Conservation (phyloP, 345 rosid genomes). For the Rhizophora mangle region DNA sequence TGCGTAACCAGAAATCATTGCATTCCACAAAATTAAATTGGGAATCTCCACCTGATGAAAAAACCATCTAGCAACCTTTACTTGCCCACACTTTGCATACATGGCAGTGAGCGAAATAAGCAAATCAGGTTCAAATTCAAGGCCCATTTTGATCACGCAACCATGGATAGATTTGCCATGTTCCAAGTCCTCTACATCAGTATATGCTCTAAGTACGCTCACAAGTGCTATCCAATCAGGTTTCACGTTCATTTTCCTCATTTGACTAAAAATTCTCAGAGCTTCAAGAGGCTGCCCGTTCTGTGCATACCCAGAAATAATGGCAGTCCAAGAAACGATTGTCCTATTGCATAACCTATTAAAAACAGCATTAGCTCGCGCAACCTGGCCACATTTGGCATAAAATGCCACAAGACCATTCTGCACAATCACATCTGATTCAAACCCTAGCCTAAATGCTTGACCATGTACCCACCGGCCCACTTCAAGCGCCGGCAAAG, state of each 20-base stretch:
- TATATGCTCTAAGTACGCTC: slow-evolving; percentile 57
- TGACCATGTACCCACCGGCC: slow-evolving; percentile 58
- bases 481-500: slow-evolving; percentile 31
- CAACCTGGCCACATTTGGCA: slow-evolving; percentile 52
- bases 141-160: slow-evolving; percentile 54
- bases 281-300: slow-evolving; percentile 62
- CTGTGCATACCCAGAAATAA: slow-evolving; percentile 63
- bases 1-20: slow-evolving; percentile 72
- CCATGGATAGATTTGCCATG: slow-evolving; percentile 55
- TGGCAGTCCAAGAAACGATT: slow-evolving; percentile 67
- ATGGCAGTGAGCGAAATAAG: slow-evolving; percentile 60
- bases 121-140: slow-evolving; percentile 59
- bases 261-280: slow-evolving; percentile 45
- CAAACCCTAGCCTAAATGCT: slow-evolving; percentile 53
- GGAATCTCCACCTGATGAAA: slow-evolving; percentile 53
- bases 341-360: slow-evolving; percentile 44
- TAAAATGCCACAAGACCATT: slow-evolving; percentile 65
- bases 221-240: slow-evolving; percentile 68
- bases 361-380: slow-evolving; percentile 47
- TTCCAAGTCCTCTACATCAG: slow-evolving; percentile 49
- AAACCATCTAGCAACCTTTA: slow-evolving; percentile 41
- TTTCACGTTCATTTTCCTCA: slow-evolving; percentile 45
- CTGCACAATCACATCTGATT: slow-evolving; percentile 59
- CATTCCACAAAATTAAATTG: slow-evolving; percentile 59
- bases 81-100: slow-evolving; percentile 72